phyloP scores from a whole-genome alignment of 129 eudicot species.

The Pseudognaphalium luteoalbum region DNA sequence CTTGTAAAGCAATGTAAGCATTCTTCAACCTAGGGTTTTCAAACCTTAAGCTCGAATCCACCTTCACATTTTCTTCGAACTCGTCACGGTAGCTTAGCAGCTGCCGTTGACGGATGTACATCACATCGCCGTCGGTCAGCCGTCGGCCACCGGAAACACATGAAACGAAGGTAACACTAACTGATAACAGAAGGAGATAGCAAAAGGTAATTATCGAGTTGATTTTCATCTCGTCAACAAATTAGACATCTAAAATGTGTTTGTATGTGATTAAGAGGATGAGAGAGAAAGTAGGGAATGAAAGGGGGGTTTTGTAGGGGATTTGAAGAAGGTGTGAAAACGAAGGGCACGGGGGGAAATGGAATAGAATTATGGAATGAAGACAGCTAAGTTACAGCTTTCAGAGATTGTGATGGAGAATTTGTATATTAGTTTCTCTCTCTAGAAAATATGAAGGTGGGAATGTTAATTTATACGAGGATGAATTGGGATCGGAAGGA shows the following conservation, averaged over 20 bases:
- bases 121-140: slow-evolving; percentile 52
- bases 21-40: slow-evolving; percentile 51
- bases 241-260: slow-evolving; percentile 38
- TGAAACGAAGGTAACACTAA: neutral
- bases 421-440: neutral
- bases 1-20: slow-evolving; percentile 89
- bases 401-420: neutral
- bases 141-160: slow-evolving; percentile 17
- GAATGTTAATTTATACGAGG: slow-evolving; percentile 19
- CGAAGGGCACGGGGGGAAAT: neutral
- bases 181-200: slow-evolving; percentile 1
- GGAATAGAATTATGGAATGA: slow-evolving; percentile 16
- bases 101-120: slow-evolving; percentile 55
- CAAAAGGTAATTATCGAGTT: neutral
- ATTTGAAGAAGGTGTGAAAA: slow-evolving; percentile 31
- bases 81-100: slow-evolving; percentile 64
- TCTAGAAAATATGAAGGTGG: slow-evolving; percentile 31
- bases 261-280: neutral
- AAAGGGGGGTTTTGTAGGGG: slow-evolving; percentile 39
- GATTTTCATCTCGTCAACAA: slow-evolving; percentile 36
- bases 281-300: slow-evolving; percentile 9
- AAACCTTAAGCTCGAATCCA: slow-evolving; percentile 52
- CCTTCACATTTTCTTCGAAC: slow-evolving; percentile 56
- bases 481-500: neutral
- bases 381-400: slow-evolving; percentile 89